Percentiles rank a stretch among this genome's conserved stretches.
Evolutionary conservation across 495 filamentous ascomycete species (phyloP).

Genomic region (Hypoxylon fuscum): DNA sequence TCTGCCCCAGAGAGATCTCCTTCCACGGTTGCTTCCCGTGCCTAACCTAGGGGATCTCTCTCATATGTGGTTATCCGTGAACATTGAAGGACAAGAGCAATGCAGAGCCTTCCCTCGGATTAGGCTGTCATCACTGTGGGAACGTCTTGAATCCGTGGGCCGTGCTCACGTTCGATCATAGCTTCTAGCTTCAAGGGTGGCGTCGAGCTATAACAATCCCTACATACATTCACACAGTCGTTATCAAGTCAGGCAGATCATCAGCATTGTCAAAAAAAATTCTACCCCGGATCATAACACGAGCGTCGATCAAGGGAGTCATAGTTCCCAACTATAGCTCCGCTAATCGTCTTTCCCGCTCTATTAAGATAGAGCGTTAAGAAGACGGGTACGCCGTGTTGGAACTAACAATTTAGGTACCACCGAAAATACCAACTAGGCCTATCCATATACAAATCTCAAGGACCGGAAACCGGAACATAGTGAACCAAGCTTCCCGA

Average conservation of each 20-base stretch:
- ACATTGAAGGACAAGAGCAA: conserved; percentile 16
- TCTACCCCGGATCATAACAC: conserved; percentile 7
- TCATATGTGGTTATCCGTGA: conserved; percentile 20
- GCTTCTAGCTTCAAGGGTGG: conserved; percentile 42
- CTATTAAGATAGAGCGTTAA: conserved; percentile 4
- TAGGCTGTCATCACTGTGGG: conserved; percentile 10
- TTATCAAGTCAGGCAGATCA: conserved; percentile 14
- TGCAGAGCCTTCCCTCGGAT: conserved; percentile 9
- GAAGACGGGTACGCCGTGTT: conserved; percentile 18
- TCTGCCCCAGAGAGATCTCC: conserved; percentile 27
- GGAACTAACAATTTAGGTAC: conserved; percentile 29
- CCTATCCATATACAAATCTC: conserved; percentile 10
- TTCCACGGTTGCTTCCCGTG: conserved; percentile 25
- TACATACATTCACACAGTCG: conserved; percentile 24
- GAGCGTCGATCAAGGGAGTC: conserved; percentile 21
- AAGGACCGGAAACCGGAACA: conserved; percentile 11
- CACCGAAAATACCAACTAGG: conserved; percentile 26
- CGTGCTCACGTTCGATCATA: conserved; percentile 36
- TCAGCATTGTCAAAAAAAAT: conserved; percentile 12
- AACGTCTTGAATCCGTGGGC: conserved; percentile 26
- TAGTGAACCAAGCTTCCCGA: conserved; percentile 27
- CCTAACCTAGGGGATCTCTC: conserved; percentile 1
- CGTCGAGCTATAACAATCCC: conserved; percentile 31
- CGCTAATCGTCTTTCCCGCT: conserved; percentile 17
- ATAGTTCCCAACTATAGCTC: conserved; percentile 16